Conservation (phyloP, 1,284 basidiomycete species). For the Papiliotrema flavescens region DNA sequence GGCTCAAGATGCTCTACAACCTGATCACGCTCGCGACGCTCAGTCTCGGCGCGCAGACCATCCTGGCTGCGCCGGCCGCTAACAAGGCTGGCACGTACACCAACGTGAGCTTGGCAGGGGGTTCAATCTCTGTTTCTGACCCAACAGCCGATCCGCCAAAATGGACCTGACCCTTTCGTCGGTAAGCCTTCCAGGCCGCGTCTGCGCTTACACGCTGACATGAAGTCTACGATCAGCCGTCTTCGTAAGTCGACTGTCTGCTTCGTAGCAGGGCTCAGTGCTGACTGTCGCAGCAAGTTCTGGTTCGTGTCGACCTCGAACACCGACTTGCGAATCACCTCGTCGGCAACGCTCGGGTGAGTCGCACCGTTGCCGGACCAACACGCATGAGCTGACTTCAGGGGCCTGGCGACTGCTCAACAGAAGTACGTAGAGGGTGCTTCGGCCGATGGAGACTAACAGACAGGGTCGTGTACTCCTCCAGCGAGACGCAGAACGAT, state of each 20-base stretch:
- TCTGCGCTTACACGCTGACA: neutral
- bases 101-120: too few species aligned
- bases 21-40: too few species aligned
- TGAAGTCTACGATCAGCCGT: neutral
- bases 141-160: neutral
- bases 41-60: too few species aligned
- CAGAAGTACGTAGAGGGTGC: neutral
- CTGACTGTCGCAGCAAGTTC: neutral
- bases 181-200: neutral
- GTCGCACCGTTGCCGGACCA: neutral
- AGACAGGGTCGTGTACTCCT: neutral
- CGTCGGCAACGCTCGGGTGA: neutral
- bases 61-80: neutral
- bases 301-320: neutral
- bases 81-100: neutral
- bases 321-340: neutral
- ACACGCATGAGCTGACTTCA: too few species aligned
- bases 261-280: neutral
- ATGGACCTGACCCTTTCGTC: conserved; percentile 1
- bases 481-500: neutral
- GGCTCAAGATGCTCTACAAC: too few species aligned
- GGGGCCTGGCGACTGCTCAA: neutral
- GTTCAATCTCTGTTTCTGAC: too few species aligned
- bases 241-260: neutral
- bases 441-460: neutral